Evolutionary conservation across 257 asterid genomes (phyloP), one percentile per base, ranked within the genome.

Genomic region (Capsicum chinense): DNA sequence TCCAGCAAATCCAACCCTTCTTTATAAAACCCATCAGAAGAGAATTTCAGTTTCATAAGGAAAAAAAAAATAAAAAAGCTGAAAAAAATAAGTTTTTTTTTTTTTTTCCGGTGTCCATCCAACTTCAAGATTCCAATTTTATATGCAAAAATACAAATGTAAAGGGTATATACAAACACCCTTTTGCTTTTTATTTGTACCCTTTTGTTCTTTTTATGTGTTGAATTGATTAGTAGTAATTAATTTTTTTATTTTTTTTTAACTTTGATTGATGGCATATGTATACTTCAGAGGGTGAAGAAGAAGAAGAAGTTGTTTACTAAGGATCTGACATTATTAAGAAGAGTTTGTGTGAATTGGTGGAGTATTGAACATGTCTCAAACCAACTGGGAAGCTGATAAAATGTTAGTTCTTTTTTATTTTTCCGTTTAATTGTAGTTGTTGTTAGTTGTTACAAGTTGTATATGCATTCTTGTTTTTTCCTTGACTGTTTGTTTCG

Each of bases 341-440:
- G 69, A 76, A 59, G 37, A 16, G 67, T 87, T 85, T 66, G 85
- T 84, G 12, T 84, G 84, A 88, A 82, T 71, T 81, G 70, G 37
- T 86, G 84, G 84, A 56, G 85, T 64, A 67, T 57, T 84, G 84
- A 89, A 81, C 82, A 94, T 96, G 99, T 90, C 99, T 87, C 99
- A 96, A 84, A 96, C 98, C 79, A 96, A 96, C 91, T 96, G 99
- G 99, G 98, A 96, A 90, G 99, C 99, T 67, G 99, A 96, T 86
- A 96, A 94, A 90, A 96, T 96, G 99, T 93, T 84, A 93, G 92
- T 47, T 70, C 60, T 62, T 81, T 12, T 71, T 47, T 67, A 2
- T 58, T 59, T 78, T 48, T 67, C 5, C 5, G 3, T 39, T 39
- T 39, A 39, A 39, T 39, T 39, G 44, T 39, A 3, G 9, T 59